Percentiles rank a stretch among this genome's conserved stretches.
Evolutionary conservation across 805 yeast genomes (phyloP).

Genomic region (Lipomyces anomalus): DNA sequence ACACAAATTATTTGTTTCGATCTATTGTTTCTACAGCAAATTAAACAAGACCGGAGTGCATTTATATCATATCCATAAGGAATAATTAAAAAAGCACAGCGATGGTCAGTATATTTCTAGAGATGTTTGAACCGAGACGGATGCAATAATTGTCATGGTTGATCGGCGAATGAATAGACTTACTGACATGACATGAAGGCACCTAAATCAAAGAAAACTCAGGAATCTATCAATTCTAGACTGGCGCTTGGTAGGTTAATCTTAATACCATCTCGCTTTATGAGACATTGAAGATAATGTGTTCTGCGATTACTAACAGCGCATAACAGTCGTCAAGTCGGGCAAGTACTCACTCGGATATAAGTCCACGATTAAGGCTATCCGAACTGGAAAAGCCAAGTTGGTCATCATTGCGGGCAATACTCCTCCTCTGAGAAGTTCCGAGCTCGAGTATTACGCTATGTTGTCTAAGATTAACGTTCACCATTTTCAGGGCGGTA

Average conservation of each 20-base stretch:
- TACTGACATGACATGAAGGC: constrained; percentile 11
- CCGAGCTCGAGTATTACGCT: constrained; percentile 99
- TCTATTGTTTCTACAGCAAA: constrained; percentile 2
- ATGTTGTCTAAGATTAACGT: constrained; percentile 95
- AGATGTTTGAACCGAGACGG: no score
- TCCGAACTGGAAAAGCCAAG: constrained; percentile 99
- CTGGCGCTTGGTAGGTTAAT: constrained; percentile 58
- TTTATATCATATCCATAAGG: constrained; percentile 22
- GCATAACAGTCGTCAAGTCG: constrained; percentile 82
- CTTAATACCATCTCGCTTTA: background rate
- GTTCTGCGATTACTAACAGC: background rate
- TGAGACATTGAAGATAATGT: background rate
- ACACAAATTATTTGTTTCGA: no score
- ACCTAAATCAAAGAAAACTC: constrained; percentile 66
- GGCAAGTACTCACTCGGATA: constrained; percentile 99
- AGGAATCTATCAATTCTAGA: constrained; percentile 96
- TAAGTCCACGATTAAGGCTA: constrained; percentile 97
- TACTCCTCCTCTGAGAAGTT: constrained; percentile 99
- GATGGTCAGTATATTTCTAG: constrained; percentile 78
- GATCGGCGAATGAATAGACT: background rate
- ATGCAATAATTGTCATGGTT: no score
- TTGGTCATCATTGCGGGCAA: constrained; percentile 95
- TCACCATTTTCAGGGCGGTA: constrained; percentile 70
- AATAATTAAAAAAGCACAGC: constrained; percentile 63
- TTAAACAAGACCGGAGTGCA: constrained; percentile 79